phyloP scores from a whole-genome alignment of 2,329 filamentous ascomycete genomes.

The Diplodia intermedia region DNA sequence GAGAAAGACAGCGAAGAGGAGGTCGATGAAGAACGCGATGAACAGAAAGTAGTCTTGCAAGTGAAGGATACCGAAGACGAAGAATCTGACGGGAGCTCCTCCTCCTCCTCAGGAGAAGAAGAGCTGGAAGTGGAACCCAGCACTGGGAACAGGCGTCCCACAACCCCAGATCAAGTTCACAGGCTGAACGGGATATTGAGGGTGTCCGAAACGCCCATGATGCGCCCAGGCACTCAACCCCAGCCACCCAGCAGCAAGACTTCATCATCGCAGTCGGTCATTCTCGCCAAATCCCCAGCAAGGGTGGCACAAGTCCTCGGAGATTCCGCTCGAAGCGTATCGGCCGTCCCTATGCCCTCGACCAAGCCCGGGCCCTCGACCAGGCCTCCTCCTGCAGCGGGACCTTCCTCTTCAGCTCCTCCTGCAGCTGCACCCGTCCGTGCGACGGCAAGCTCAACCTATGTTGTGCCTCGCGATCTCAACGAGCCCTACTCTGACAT shows the following conservation, averaged over 20 bases:
- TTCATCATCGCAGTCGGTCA: no score
- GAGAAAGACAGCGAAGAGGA: neutral
- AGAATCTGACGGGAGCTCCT: neutral
- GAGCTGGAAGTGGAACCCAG: neutral
- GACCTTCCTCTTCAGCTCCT: neutral
- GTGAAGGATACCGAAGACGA: slow-evolving; percentile 1
- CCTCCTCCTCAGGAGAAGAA: neutral
- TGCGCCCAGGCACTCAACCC: neutral
- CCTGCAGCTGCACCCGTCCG: neutral
- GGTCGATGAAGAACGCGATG: neutral
- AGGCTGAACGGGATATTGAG: neutral
- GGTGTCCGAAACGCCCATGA: neutral
- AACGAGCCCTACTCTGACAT: slow-evolving; percentile 1
- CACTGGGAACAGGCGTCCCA: neutral
- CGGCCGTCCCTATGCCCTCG: neutral
- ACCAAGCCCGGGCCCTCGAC: neutral
- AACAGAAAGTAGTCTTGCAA: neutral
- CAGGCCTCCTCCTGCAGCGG: no score
- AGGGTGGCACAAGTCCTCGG: neutral
- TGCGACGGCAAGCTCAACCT: neutral
- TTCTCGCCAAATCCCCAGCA: neutral
- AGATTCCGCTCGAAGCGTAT: neutral
- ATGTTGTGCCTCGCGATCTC: neutral
- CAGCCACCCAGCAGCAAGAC: neutral
- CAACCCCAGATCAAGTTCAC: neutral